Evolutionary conservation across 768 basidiomycete genomes (phyloP).

Genomic region (Lentinula edodes): DNA sequence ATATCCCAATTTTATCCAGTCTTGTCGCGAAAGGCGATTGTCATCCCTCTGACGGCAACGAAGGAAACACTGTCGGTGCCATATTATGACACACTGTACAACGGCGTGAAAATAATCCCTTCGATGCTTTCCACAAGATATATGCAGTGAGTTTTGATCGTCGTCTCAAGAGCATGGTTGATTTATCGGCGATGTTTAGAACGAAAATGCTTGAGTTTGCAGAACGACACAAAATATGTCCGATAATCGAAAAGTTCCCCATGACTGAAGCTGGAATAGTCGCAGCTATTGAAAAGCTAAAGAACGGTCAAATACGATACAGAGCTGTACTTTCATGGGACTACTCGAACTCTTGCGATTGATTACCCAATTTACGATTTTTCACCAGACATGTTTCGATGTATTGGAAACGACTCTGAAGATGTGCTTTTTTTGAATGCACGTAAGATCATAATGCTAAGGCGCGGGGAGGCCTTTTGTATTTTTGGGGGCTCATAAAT

Average conservation of each 20-base stretch:
- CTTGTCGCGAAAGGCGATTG: slow-evolving; percentile 15
- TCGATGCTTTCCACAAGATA: slow-evolving; percentile 1
- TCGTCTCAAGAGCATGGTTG: background rate
- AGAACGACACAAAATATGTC: slow-evolving; percentile 18
- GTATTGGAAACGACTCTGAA: too few relatives aligned
- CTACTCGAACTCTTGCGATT: too few relatives aligned
- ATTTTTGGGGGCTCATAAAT: too few relatives aligned
- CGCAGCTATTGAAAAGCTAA: slow-evolving; percentile 20
- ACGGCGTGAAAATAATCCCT: slow-evolving; percentile 13
- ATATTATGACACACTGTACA: slow-evolving; percentile 9
- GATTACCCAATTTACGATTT: too few relatives aligned
- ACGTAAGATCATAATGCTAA: too few relatives aligned
- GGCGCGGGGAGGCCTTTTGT: too few relatives aligned
- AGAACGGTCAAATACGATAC: slow-evolving; percentile 22
- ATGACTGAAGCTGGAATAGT: slow-evolving; percentile 23
- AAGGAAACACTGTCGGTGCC: slow-evolving; percentile 17
- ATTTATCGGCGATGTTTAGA: background rate
- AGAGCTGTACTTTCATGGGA: slow-evolving; percentile 20
- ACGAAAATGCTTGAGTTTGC: slow-evolving; percentile 26
- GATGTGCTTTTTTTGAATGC: too few relatives aligned
- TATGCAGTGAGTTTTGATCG: background rate
- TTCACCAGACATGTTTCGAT: too few relatives aligned
- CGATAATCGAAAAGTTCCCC: slow-evolving; percentile 22
- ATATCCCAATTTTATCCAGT: slow-evolving; percentile 17
- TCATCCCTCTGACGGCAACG: slow-evolving; percentile 22